Conservation (phyloP, 1,139 yeast species). For the Casaregolazyma lundiana region DNA sequence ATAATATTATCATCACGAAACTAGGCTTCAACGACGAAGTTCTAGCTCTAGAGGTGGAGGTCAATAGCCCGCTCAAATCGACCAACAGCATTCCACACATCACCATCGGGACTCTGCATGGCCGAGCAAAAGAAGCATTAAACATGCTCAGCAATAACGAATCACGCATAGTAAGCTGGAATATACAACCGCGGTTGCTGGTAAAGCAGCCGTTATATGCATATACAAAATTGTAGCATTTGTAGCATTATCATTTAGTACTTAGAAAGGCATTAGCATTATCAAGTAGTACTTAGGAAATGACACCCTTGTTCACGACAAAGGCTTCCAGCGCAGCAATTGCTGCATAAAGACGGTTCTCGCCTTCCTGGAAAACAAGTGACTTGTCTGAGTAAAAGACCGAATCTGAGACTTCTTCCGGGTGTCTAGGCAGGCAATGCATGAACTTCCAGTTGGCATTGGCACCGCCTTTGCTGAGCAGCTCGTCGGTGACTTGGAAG, state of each 20-base stretch:
- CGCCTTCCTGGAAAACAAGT: conserved; percentile 91
- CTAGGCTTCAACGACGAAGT: conserved; percentile 18
- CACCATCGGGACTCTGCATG: conserved; percentile 62
- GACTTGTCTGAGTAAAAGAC: conserved; percentile 83
- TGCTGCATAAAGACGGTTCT: conserved; percentile 92
- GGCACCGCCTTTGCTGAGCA: conserved; percentile 56
- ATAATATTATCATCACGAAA: background rate
- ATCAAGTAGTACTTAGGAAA: conserved; percentile 18
- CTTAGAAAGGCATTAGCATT: background rate
- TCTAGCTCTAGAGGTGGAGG: conserved; percentile 52
- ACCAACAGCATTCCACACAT: conserved; percentile 60
- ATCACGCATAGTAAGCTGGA: conserved; percentile 18
- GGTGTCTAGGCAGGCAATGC: conserved; percentile 96
- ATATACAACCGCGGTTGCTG: conserved; percentile 20
- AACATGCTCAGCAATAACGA: conserved; percentile 31
- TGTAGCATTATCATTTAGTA: background rate
- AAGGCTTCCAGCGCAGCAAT: conserved; percentile 89
- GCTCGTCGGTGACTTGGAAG: conserved; percentile 70
- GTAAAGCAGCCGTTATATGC: conserved; percentile 17
- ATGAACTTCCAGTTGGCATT: conserved; percentile 75
- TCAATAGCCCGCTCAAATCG: conserved; percentile 30
- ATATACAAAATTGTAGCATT: conserved; percentile 10
- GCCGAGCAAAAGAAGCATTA: conserved; percentile 51
- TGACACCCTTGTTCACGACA: conserved; percentile 75
- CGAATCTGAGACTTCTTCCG: conserved; percentile 89